A percentile compares a stretch with the other conserved stretches of the same genome.
phyloP scores from a whole-genome alignment of 805 yeast genomes.

The Candida sakaeoensis region DNA sequence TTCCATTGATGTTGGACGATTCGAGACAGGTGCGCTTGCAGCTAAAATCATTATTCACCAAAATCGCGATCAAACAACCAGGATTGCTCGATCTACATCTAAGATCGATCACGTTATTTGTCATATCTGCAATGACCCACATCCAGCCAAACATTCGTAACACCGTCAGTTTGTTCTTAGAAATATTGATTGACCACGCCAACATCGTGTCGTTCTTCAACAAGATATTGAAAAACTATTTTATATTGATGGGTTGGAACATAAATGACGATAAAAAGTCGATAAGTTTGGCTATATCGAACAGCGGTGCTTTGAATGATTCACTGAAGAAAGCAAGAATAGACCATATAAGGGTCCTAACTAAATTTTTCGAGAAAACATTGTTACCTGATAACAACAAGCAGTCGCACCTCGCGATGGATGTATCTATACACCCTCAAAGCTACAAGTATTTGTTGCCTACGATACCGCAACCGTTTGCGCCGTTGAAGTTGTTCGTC shows the following conservation, averaged over 20 bases:
- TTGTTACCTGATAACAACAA: constrained; percentile 12
- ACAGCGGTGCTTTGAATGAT: constrained; percentile 29
- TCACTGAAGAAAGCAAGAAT: constrained; percentile 33
- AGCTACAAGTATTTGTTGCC: constrained; percentile 54
- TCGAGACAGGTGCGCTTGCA: constrained; percentile 62
- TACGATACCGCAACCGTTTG: constrained; percentile 57
- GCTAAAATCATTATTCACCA: constrained; percentile 44
- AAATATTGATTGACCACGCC: constrained; percentile 53
- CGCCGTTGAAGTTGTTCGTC: constrained; percentile 57
- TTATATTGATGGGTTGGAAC: constrained; percentile 76
- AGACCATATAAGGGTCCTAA: constrained; percentile 41
- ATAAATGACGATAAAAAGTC: constrained; percentile 36
- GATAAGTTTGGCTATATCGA: constrained; percentile 31
- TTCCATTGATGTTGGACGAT: constrained; percentile 65
- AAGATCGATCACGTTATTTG: constrained; percentile 59
- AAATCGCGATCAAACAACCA: constrained; percentile 47
- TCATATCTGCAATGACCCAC: constrained; percentile 93
- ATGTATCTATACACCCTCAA: constrained; percentile 39
- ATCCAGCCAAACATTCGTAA: constrained; percentile 71
- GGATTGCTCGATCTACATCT: constrained; percentile 60
- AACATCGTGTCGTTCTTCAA: constrained; percentile 55
- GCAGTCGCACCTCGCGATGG: too few relatives aligned
- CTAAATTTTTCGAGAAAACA: constrained; percentile 43
- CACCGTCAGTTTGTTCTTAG: constrained; percentile 68
- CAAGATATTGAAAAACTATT: constrained; percentile 62